Conservation (phyloP, 768 basidiomycete genomes). For the Hericium erinaceus region DNA sequence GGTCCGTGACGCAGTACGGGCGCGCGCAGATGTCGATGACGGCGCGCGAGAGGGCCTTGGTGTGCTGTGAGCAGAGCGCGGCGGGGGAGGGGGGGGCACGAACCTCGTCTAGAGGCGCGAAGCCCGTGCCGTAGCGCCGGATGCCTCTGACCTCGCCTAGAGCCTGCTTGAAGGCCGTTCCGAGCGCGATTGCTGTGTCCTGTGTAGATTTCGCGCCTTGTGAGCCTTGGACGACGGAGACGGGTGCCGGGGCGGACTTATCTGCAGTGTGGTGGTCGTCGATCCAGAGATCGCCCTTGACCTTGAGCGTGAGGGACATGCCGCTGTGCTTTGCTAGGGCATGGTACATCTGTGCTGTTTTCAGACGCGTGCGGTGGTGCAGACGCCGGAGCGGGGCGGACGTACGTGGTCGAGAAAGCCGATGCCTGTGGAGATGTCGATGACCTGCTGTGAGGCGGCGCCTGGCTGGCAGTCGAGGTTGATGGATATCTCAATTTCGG, state of each 20-base stretch:
- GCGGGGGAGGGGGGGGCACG: slow-evolving; percentile 9
- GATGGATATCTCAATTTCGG: slow-evolving; percentile 74
- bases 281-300: slow-evolving; percentile 92
- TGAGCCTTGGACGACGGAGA: slow-evolving; percentile 1
- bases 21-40: slow-evolving; percentile 98
- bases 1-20: slow-evolving; percentile 89
- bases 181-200: slow-evolving; percentile 82
- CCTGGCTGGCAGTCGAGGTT: slow-evolving; percentile 74
- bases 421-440: slow-evolving; percentile 86
- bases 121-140: slow-evolving; percentile 90
- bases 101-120: slow-evolving; percentile 95
- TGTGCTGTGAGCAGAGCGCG: slow-evolving; percentile 1
- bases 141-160: slow-evolving; percentile 93
- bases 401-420: slow-evolving; percentile 97
- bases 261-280: slow-evolving; percentile 99
- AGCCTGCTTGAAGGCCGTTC: slow-evolving; percentile 88
- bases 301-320: slow-evolving; percentile 84
- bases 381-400: slow-evolving; percentile 3
- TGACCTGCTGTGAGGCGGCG: slow-evolving; percentile 52
- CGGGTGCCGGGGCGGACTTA: slow-evolving; percentile 35
- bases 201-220: slow-evolving; percentile 35
- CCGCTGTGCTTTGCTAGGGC: slow-evolving; percentile 96
- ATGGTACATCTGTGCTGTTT: slow-evolving; percentile 78
- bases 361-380: neutral
- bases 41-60: slow-evolving; percentile 84